A percentile compares a stretch with the other conserved stretches of the same genome.
Conservation (phyloP, 2,329 filamentous ascomycete species). For the Fragosphaeria purpurea region DNA sequence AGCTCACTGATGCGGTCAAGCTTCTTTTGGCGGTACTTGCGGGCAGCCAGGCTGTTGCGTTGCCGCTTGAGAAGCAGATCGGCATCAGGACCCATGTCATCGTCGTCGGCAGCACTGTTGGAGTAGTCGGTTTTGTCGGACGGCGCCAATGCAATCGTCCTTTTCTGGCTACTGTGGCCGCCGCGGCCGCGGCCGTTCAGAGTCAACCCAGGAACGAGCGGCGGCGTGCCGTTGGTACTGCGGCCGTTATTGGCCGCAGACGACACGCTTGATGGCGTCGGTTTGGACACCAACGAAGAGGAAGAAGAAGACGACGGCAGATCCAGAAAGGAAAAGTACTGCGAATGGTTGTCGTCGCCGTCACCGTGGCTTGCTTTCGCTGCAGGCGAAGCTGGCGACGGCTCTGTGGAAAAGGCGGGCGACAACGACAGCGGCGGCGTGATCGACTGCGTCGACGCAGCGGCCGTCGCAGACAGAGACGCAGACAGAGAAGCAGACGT, state of each 20-base stretch:
- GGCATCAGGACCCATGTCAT: slow-evolving; percentile 10
- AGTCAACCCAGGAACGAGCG: not conserved
- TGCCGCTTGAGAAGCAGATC: slow-evolving; percentile 37
- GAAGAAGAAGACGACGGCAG: too few species aligned
- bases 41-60: slow-evolving; percentile 53
- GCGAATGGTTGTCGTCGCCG: not conserved
- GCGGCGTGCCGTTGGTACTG: not conserved
- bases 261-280: too few species aligned
- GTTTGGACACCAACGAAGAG: too few species aligned
- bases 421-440: slow-evolving; percentile 4
- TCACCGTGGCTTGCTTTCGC: not conserved
- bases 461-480: not conserved
- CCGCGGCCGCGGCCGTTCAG: not conserved
- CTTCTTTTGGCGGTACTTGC: slow-evolving; percentile 54
- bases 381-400: not conserved
- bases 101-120: not conserved
- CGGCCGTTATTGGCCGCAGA: too few species aligned
- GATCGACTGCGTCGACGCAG: slow-evolving; percentile 2
- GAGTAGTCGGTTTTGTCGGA: not conserved
- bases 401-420: slow-evolving; percentile 1
- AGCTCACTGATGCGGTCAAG: slow-evolving; percentile 48
- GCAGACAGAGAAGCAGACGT: not conserved
- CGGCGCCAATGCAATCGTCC: not conserved
- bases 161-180: not conserved
- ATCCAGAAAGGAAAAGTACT: too few species aligned